Conservation (phyloP, 2,329 filamentous ascomycete genomes). For the Fusarium austroafricanum region DNA sequence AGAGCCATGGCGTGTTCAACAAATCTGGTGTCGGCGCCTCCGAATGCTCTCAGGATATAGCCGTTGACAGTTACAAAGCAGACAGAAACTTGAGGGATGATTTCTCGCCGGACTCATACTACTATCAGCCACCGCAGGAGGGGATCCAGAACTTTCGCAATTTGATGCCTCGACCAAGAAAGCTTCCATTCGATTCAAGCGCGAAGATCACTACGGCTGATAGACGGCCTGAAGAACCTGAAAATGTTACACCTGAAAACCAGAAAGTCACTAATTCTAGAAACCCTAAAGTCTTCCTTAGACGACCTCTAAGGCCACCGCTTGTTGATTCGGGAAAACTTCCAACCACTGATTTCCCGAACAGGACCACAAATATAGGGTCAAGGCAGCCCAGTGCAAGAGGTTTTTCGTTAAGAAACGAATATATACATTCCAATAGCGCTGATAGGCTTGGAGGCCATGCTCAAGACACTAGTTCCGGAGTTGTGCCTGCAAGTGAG, state of each 20-base stretch:
- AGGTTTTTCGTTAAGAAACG: not conserved
- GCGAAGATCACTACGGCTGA: not conserved
- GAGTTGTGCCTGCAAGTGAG: not conserved
- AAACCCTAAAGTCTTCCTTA: not conserved
- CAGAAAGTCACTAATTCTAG: not conserved
- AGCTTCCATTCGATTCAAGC: conserved; percentile 44
- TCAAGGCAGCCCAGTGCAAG: not conserved
- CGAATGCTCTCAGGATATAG: not conserved
- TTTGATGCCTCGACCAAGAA: conserved; percentile 48
- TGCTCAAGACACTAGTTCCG: not conserved
- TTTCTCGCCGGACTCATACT: not conserved
- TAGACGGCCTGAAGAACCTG: not conserved
- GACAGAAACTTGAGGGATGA: conserved; percentile 11
- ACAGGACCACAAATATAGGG: not conserved
- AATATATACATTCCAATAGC: not conserved
- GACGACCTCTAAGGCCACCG: not conserved
- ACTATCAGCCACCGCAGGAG: not conserved
- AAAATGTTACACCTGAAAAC: not conserved
- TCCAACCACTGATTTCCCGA: not conserved
- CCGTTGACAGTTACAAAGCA: not conserved
- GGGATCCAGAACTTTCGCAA: conserved; percentile 39
- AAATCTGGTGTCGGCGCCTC: not conserved
- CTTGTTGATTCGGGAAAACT: not conserved
- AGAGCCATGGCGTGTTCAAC: not conserved
- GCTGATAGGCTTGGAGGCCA: too few relatives aligned